A percentile compares a stretch with the other conserved stretches of the same genome.
Evolutionary conservation across 2,329 filamentous ascomycete genomes (phyloP).

Genomic region (Microsporum audouinii): DNA sequence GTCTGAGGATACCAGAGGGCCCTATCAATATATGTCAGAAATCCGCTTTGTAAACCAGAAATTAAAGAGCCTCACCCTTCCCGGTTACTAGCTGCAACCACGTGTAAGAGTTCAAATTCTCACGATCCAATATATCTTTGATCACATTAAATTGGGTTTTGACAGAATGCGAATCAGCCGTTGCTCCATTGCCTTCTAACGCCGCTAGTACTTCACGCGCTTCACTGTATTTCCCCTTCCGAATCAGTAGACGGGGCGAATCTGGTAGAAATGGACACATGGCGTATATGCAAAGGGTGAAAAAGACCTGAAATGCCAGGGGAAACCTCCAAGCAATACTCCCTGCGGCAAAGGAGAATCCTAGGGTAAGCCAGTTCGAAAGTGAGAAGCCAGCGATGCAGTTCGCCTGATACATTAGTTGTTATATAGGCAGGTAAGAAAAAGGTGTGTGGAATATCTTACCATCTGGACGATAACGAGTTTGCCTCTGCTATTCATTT

Average conservation of each 20-base stretch:
- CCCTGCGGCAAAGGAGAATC: conserved; percentile 18
- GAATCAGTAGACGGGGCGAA: conserved; percentile 23
- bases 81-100: conserved; percentile 37
- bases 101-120: conserved; percentile 35
- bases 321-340: conserved; percentile 36
- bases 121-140: conserved; percentile 32
- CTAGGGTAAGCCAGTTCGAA: conserved; percentile 37
- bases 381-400: conserved; percentile 34
- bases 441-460: conserved; percentile 8
- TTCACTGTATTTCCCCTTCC: conserved; percentile 29
- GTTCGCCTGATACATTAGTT: conserved; percentile 16
- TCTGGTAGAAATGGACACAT: conserved; percentile 28
- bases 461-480: conserved; percentile 39
- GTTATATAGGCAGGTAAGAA: conserved; percentile 27
- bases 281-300: conserved; percentile 28
- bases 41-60: conserved; percentile 18
- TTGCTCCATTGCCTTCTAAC: conserved; percentile 26
- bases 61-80: conserved; percentile 16
- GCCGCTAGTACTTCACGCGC: conserved; percentile 36
- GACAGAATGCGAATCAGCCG: conserved; percentile 20
- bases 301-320: conserved; percentile 40
- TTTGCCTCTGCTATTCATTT: conserved; percentile 43
- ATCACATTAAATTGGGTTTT: conserved; percentile 26
- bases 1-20: conserved; percentile 30
- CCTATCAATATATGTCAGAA: conserved; percentile 29